phyloP scores from a whole-genome alignment of 306 rosid genomes.

The Vigna hirtella region DNA sequence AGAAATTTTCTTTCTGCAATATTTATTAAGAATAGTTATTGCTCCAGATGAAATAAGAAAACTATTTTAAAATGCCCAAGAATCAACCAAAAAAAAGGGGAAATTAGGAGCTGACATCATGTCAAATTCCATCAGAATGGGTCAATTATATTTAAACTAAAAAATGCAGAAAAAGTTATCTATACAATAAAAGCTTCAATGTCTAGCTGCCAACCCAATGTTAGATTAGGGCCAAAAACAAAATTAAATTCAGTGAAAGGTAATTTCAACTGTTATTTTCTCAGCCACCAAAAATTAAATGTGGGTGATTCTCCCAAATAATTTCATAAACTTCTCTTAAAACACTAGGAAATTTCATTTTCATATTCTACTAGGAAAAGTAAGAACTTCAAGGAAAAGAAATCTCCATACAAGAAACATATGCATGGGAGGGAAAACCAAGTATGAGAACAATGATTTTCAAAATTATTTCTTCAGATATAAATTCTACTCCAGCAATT shows the following conservation, averaged over 20 bases:
- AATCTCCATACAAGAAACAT: constrained; percentile 10
- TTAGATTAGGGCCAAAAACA: neutral
- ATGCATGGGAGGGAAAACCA: neutral
- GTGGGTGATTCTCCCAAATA: constrained; percentile 7
- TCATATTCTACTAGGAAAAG: neutral
- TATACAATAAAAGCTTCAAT: constrained; percentile 1
- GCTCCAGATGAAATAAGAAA: neutral
- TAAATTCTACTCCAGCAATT: constrained; percentile 9
- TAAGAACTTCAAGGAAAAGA: constrained; percentile 14
- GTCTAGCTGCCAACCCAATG: constrained; percentile 25
- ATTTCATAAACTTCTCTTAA: neutral
- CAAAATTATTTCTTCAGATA: constrained; percentile 9
- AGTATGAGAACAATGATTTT: neutral
- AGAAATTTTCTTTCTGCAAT: constrained; percentile 81
- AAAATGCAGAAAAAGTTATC: neutral
- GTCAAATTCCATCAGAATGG: constrained; percentile 9
- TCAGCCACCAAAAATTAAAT: constrained; percentile 16
- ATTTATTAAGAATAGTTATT: constrained; percentile 34
- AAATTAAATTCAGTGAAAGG: neutral
- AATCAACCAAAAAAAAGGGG: constrained; percentile 31
- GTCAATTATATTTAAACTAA: constrained; percentile 3
- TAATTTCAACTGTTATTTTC: neutral
- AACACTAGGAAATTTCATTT: neutral
- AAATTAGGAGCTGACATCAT: constrained; percentile 20
- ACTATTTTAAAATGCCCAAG: constrained; percentile 31